Base-by-base conservation (phyloP, 2,329 filamentous ascomycete species). In the Chaetomiaceae sp. region DNA sequence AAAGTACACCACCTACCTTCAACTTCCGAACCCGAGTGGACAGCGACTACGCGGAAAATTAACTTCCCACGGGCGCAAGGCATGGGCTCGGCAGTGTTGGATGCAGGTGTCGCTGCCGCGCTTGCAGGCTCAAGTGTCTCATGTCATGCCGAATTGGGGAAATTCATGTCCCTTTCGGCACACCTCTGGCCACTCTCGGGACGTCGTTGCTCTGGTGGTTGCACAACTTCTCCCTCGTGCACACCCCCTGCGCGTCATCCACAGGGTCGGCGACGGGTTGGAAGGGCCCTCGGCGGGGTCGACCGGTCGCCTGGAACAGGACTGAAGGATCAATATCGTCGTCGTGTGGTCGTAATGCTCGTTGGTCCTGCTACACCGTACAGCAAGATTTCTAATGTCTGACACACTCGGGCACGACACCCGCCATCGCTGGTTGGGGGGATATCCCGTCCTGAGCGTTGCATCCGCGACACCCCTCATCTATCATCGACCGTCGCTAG, bases 141-240 rank as follows among this genome's bases (percentile, higher is more conserved):
- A 24, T 24, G 22, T 19, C 26, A 37, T 18, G 11, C 52, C 47
- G 9, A 11, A 51, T 51, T 40, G 9, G 50, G 50, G 39, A 11
- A 17, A 38, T 35, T 26, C 33, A 26, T 37, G 42, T 45, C 39
- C 11, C 35, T 47, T 42, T 42, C 34, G 50, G 39, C 22, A 9
- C 32, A 38, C 7, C 12, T 6, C 10, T 7, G 34, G 20, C 22
- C 22, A 24, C n/a, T 8, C 36, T 6, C 11, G 18, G 14, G 12
- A 44, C 15, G 18, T 22, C 19, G 17, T 20, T 27, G n/a, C n/a
- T n/a, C n/a, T n/a, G 17, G 35, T 20, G 26, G 49, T 53, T 27
- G 32, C 44, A 49, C 42, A 24, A 47, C 42, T 24, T 45, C 29
- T 42, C 38, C 51, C 51, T 51, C 48, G 40, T 51, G 48, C 45